Percentiles rank a stretch among this genome's conserved stretches.
phyloP scores from a whole-genome alignment of 495 filamentous ascomycete species.

The Hypoxylon crocopeplum region DNA sequence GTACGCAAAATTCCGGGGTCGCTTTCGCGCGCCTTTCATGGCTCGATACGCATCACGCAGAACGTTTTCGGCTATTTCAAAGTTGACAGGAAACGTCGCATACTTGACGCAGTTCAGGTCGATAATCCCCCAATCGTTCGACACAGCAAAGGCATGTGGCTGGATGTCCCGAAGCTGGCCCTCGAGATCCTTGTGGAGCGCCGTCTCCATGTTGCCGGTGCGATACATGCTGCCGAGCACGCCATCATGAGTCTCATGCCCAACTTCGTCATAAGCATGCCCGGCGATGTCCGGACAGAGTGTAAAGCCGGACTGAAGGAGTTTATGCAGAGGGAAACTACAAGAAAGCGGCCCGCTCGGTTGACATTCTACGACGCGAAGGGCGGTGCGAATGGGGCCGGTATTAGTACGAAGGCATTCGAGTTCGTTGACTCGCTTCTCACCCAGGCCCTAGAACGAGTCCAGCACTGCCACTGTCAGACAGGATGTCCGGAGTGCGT shows the following conservation, averaged over 20 bases:
- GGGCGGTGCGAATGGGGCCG: slow-evolving; percentile 81
- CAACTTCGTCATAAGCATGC: slow-evolving; percentile 85
- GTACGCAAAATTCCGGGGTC: slow-evolving; percentile 67
- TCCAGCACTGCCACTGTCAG: slow-evolving; percentile 71
- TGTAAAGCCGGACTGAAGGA: slow-evolving; percentile 83
- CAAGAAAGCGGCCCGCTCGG: slow-evolving; percentile 83
- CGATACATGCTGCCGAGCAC: slow-evolving; percentile 95
- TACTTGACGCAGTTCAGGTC: slow-evolving; percentile 91
- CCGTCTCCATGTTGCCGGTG: slow-evolving; percentile 81
- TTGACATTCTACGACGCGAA: slow-evolving; percentile 96
- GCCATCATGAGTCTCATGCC: slow-evolving; percentile 86
- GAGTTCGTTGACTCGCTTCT: slow-evolving; percentile 86
- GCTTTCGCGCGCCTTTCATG: slow-evolving; percentile 74
- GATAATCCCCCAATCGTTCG: slow-evolving; percentile 91
- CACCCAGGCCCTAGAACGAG: slow-evolving; percentile 76
- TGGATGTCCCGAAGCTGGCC: slow-evolving; percentile 82
- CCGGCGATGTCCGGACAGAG: slow-evolving; percentile 87
- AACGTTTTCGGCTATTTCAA: slow-evolving; percentile 98
- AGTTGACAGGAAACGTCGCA: slow-evolving; percentile 76
- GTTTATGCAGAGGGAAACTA: slow-evolving; percentile 67
- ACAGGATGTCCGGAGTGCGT: slow-evolving; percentile 89
- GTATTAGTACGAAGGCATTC: slow-evolving; percentile 90
- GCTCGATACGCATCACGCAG: slow-evolving; percentile 80
- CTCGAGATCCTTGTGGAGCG: slow-evolving; percentile 77
- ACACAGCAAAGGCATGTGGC: slow-evolving; percentile 91